A percentile compares a stretch with the other conserved stretches of the same genome.
phyloP scores from a whole-genome alignment of 345 rosid species.

The Euphorbia peplus region DNA sequence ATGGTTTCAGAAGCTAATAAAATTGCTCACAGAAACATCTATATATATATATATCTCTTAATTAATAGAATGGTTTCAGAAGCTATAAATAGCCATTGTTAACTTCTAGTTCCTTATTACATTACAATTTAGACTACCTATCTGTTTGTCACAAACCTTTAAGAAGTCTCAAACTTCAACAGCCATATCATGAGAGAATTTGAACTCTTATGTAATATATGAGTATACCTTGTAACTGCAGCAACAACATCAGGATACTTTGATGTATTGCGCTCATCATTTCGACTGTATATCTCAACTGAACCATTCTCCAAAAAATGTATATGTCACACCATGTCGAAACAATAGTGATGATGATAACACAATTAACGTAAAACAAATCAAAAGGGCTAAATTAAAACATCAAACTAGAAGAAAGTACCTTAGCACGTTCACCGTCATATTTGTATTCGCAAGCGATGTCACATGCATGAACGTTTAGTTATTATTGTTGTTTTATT shows the following conservation, averaged over 20 bases:
- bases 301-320: slow-evolving; percentile 84
- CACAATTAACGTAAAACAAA: not conserved
- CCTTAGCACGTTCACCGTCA: slow-evolving; percentile 99
- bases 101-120: not conserved
- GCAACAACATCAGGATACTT: slow-evolving; percentile 85
- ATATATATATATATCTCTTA: not conserved
- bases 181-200: not conserved
- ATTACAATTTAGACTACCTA: not conserved
- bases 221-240: slow-evolving; percentile 61
- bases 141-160: not conserved
- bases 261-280: slow-evolving; percentile 86
- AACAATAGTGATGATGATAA: not conserved
- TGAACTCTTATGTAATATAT: not conserved
- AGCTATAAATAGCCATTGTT: not conserved
- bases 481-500: no score
- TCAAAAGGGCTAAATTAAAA: not conserved
- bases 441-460: slow-evolving; percentile 89
- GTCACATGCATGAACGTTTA: no score
- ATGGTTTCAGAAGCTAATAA: not conserved
- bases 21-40: not conserved
- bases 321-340: slow-evolving; percentile 40
- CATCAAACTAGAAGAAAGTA: slow-evolving; percentile 17
- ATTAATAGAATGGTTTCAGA: not conserved
- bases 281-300: slow-evolving; percentile 93
- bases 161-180: not conserved